Evolutionary conservation across 176 grass and related monocot genomes (phyloP).

Genomic region (Guadua angustifolia): DNA sequence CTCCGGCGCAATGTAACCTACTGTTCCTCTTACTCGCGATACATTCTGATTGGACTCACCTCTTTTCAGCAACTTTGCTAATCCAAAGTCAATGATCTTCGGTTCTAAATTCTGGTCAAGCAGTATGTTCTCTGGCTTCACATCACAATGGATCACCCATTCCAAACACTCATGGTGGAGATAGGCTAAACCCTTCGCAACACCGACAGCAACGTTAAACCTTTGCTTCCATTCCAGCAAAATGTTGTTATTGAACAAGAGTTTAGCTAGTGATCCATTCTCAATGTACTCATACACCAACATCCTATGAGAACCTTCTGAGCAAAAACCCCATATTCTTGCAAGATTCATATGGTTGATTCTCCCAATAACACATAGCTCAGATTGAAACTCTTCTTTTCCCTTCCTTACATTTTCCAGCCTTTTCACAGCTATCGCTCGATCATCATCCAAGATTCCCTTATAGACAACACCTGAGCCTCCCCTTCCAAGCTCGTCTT

Average conservation of each 20-base stretch:
- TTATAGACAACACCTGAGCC: slow-evolving; percentile 52
- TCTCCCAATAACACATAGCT: slow-evolving; percentile 45
- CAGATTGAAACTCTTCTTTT: slow-evolving; percentile 56
- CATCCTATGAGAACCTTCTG: slow-evolving; percentile 43
- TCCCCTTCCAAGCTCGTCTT: slow-evolving; percentile 49
- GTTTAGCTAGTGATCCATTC: slow-evolving; percentile 44
- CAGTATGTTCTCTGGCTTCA: background rate
- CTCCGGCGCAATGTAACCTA: background rate
- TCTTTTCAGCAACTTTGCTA: background rate
- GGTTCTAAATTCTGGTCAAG: background rate
- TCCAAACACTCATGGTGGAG: slow-evolving; percentile 53
- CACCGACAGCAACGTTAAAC: slow-evolving; percentile 53
- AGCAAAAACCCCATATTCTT: slow-evolving; percentile 54
- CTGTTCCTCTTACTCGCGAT: background rate
- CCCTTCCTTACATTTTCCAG: slow-evolving; percentile 33
- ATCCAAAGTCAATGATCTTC: background rate
- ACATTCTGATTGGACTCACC: background rate
- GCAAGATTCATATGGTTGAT: slow-evolving; percentile 63
- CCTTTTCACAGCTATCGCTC: slow-evolving; percentile 49
- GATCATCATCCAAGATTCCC: slow-evolving; percentile 42
- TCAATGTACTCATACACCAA: slow-evolving; percentile 49
- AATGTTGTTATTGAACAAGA: slow-evolving; percentile 38
- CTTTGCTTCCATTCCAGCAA: slow-evolving; percentile 48
- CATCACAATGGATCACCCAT: background rate
- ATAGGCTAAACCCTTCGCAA: slow-evolving; percentile 56